These are phyloP conservation scores for Phlegmacium glaucopus DNA, from an alignment of 768 basidiomycete species.

Conservation along the genomic window DNA sequence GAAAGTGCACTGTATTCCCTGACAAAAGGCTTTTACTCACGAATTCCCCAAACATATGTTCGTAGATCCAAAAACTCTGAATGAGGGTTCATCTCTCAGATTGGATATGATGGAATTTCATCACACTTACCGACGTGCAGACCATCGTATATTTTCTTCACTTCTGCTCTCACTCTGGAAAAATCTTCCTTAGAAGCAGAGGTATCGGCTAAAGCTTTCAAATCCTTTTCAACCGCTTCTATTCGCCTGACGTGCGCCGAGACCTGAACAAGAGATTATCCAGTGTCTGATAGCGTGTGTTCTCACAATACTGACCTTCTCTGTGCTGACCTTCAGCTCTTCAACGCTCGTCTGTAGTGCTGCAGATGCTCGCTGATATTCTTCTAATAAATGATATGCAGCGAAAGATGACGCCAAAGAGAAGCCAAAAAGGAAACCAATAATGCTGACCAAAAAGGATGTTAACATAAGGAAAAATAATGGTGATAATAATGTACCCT, in stretches of 20 bases:
- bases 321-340: conserved; percentile 79
- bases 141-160: conserved; percentile 85
- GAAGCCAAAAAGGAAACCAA: conserved; percentile 88
- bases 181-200: conserved; percentile 81
- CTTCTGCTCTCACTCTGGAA: conserved; percentile 68
- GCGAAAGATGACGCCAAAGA: conserved; percentile 85
- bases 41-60: conserved; percentile 84
- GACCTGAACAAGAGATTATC: conserved; percentile 43
- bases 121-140: conserved; percentile 65
- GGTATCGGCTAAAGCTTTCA: conserved; percentile 66
- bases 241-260: conserved; percentile 81
- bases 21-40: conserved; percentile 47
- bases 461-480: conserved; percentile 1
- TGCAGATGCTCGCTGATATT: conserved; percentile 87
- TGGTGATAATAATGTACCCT: conserved; percentile 39
- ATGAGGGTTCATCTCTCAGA: not conserved
- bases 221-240: conserved; percentile 86
- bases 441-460: conserved; percentile 45
- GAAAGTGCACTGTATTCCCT: not conserved
- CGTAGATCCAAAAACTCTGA: conserved; percentile 79
- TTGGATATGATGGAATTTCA: not conserved
- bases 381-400: conserved; percentile 85
- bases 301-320: conserved; percentile 49
- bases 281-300: not conserved
- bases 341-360: conserved; percentile 85